Percentiles rank a stretch among this genome's conserved stretches.
phyloP scores from a whole-genome alignment of 1,284 basidiomycete genomes.

The Fomes fomentarius region DNA sequence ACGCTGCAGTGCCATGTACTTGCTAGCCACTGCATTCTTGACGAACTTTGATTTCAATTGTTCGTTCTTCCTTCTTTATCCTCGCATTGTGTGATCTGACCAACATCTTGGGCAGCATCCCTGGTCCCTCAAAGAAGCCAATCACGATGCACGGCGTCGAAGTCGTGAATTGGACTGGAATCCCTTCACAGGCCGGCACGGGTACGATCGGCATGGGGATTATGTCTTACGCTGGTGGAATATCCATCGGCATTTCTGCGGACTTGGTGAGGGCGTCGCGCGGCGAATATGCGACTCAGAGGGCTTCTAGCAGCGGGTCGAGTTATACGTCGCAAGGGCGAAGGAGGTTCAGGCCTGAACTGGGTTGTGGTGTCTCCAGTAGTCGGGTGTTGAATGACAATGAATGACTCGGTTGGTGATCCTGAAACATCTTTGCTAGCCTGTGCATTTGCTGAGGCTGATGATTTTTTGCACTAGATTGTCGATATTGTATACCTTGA shows the following conservation, averaged over 20 bases:
- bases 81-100: no score
- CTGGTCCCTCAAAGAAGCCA: slow-evolving; percentile 31
- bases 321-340: slow-evolving; percentile 29
- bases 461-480: no score
- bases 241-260: slow-evolving; percentile 31
- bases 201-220: slow-evolving; percentile 35
- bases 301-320: slow-evolving; percentile 30
- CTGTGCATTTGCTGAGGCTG: no score
- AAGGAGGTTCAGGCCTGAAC: no score
- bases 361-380: no score
- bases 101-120: no score
- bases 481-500: no score
- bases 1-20: slow-evolving; percentile 28
- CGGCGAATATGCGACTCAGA: slow-evolving; percentile 29
- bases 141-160: slow-evolving; percentile 32
- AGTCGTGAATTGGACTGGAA: slow-evolving; percentile 32
- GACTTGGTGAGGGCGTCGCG: slow-evolving; percentile 30
- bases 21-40: slow-evolving; percentile 27
- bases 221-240: slow-evolving; percentile 34
- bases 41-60: slow-evolving; percentile 30
- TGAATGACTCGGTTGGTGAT: no score
- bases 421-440: no score
- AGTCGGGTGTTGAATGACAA: no score
- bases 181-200: slow-evolving; percentile 35
- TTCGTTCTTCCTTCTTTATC: no score